Conservation (phyloP, 2,329 filamentous ascomycete species). For the Stagonosporopsis chrysanthemi region DNA sequence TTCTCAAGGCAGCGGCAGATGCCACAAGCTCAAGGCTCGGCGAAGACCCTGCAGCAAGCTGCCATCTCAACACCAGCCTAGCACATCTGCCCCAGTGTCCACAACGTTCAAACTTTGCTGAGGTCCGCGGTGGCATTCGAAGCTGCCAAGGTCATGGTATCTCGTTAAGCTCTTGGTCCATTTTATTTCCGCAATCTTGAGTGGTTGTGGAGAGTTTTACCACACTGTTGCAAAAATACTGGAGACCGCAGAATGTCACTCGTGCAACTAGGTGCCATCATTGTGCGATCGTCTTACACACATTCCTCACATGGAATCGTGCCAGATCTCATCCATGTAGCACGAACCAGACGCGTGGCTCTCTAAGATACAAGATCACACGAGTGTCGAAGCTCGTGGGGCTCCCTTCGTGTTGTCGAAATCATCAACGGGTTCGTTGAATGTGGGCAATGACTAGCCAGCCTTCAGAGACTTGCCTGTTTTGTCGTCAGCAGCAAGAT, state of each 20-base stretch:
- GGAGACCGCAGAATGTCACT: slow-evolving; percentile 22
- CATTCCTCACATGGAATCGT: slow-evolving; percentile 29
- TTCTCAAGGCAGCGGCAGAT: slow-evolving; percentile 9
- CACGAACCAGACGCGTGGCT: slow-evolving; percentile 34
- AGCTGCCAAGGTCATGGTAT: slow-evolving; percentile 8
- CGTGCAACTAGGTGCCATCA: slow-evolving; percentile 25
- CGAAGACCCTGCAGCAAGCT: slow-evolving; percentile 16
- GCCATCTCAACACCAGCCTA: slow-evolving; percentile 10
- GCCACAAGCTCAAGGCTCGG: slow-evolving; percentile 10
- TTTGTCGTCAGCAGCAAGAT: slow-evolving; percentile 1
- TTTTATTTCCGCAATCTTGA: slow-evolving; percentile 19
- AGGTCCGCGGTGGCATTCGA: slow-evolving; percentile 1
- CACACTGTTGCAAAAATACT: slow-evolving; percentile 14
- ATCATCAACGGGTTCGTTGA: slow-evolving; percentile 14
- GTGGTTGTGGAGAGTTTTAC: slow-evolving; percentile 4
- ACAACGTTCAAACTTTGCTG: slow-evolving; percentile 8
- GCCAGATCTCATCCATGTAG: slow-evolving; percentile 21
- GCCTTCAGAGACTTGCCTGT: slow-evolving; percentile 2
- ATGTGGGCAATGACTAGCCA: slow-evolving; percentile 4
- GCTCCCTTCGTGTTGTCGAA: slow-evolving; percentile 5
- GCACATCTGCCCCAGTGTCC: slow-evolving; percentile 15
- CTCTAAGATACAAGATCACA: slow-evolving; percentile 20
- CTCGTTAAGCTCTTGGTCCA: slow-evolving; percentile 16
- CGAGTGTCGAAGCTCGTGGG: slow-evolving; percentile 17
- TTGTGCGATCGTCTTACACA: slow-evolving; percentile 33